Evolutionary conservation across 768 basidiomycete species (phyloP).

Genomic region (Lyophyllum shimeji): DNA sequence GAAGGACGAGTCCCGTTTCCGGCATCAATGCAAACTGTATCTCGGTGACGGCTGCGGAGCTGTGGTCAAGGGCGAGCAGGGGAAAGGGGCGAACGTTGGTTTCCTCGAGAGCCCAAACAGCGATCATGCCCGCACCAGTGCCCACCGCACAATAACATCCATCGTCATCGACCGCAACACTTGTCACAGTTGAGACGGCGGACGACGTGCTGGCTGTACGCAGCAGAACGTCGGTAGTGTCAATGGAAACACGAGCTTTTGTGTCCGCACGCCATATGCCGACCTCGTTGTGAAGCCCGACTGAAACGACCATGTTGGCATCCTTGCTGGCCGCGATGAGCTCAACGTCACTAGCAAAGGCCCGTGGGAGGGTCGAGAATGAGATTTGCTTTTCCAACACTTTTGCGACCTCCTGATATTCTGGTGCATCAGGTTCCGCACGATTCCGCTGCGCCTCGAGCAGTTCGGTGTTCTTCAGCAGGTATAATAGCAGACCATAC

Average conservation of each 20-base stretch:
- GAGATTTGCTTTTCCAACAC: constrained; percentile 43
- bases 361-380: constrained; percentile 77
- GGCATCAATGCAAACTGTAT: constrained; percentile 41
- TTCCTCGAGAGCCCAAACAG: constrained; percentile 57
- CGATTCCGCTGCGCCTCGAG: constrained; percentile 82
- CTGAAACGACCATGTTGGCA: constrained; percentile 63
- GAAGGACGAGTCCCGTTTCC: constrained; percentile 27
- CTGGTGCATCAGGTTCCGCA: constrained; percentile 39
- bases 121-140: constrained; percentile 63
- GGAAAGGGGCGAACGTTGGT: constrained; percentile 36
- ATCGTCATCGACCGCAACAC: constrained; percentile 59
- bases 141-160: constrained; percentile 72
- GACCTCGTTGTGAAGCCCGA: constrained; percentile 79
- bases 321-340: constrained; percentile 70
- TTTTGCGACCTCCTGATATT: constrained; percentile 25
- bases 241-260: constrained; percentile 43
- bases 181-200: constrained; percentile 50
- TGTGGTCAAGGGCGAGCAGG: constrained; percentile 40
- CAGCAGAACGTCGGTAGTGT: constrained; percentile 52
- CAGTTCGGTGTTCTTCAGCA: constrained; percentile 89
- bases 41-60: constrained; percentile 50
- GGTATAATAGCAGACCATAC: constrained; percentile 77
- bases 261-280: constrained; percentile 60
- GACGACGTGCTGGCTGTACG: constrained; percentile 48
- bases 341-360: constrained; percentile 81